Percentiles rank a stretch among this genome's conserved stretches.
Evolutionary conservation across 2,329 filamentous ascomycete species (phyloP).

Genomic region (Colletotrichum costaricense): DNA sequence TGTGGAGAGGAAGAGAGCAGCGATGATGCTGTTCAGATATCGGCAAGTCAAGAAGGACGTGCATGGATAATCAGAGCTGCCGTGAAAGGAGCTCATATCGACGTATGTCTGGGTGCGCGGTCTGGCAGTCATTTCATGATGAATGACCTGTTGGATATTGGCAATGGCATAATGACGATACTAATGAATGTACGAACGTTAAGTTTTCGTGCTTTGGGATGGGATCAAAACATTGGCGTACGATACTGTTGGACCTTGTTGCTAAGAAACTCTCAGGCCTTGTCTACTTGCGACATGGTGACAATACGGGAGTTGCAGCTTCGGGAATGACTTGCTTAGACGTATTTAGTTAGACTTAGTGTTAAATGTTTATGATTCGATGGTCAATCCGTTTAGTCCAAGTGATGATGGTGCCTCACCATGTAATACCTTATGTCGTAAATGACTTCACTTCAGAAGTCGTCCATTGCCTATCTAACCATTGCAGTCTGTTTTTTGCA

Average conservation of each 20-base stretch:
- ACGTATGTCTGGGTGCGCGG: constrained; percentile 28
- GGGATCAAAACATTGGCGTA: not conserved
- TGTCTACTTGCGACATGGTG: constrained; percentile 1
- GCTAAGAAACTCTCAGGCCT: constrained; percentile 3
- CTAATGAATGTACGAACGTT: constrained; percentile 36
- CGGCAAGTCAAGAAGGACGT: not conserved
- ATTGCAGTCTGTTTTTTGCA: not conserved
- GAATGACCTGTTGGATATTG: constrained; percentile 23
- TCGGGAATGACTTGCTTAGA: constrained; percentile 19
- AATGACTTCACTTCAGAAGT: not conserved
- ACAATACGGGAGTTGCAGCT: constrained; percentile 16
- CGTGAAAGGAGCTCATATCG: constrained; percentile 10
- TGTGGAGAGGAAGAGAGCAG: not conserved
- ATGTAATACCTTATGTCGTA: no score
- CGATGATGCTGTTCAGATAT: not conserved
- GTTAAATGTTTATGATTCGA: constrained; percentile 25
- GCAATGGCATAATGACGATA: constrained; percentile 36
- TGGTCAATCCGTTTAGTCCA: not conserved
- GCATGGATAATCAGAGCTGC: constrained; percentile 5
- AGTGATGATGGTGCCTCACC: not conserved
- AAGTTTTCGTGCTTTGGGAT: constrained; percentile 29
- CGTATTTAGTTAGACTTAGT: constrained; percentile 34
- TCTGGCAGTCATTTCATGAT: constrained; percentile 29
- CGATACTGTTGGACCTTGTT: constrained; percentile 6
- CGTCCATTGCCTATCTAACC: not conserved